A percentile compares a stretch with the other conserved stretches of the same genome.
These are phyloP conservation scores for Basidiobolus meristosporus DNA, from an alignment of 371 early-diverging fungal species.

Conservation along the genomic window DNA sequence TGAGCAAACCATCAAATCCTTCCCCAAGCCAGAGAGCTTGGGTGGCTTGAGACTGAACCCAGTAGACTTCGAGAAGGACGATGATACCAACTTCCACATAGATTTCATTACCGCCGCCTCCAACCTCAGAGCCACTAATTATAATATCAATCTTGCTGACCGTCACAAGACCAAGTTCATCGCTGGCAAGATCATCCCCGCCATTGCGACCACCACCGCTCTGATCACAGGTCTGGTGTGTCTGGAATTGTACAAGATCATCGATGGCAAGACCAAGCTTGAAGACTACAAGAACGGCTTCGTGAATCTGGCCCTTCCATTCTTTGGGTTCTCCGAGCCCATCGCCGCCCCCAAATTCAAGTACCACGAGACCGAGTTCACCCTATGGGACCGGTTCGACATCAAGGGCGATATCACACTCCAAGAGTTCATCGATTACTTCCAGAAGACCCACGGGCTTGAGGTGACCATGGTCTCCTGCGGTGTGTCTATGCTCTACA, in stretches of 20 bases:
- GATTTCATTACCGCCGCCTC: slow-evolving; percentile 97
- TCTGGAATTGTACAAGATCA: slow-evolving; percentile 91
- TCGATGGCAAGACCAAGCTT: slow-evolving; percentile 57
- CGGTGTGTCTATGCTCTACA: slow-evolving; percentile 86
- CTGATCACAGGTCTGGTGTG: slow-evolving; percentile 97
- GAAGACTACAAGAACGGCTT: slow-evolving; percentile 99
- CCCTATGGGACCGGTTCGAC: slow-evolving; percentile 95
- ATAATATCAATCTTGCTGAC: slow-evolving; percentile 84
- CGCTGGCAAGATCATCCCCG: slow-evolving; percentile 99
- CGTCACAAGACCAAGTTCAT: slow-evolving; percentile 96
- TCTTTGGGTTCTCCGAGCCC: slow-evolving; percentile 98
- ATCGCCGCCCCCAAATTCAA: slow-evolving; percentile 70
- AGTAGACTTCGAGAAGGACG: slow-evolving; percentile 98
- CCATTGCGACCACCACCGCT: slow-evolving; percentile 99
- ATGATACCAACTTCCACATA: slow-evolving; percentile 98
- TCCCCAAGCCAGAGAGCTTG: slow-evolving; percentile 54
- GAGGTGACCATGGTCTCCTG: slow-evolving; percentile 91
- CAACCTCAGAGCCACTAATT: slow-evolving; percentile 95
- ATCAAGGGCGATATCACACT: slow-evolving; percentile 74
- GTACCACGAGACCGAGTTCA: slow-evolving; percentile 76
- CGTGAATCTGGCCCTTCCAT: slow-evolving; percentile 96
- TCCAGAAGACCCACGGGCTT: slow-evolving; percentile 65
- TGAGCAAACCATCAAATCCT: slow-evolving; percentile 33
- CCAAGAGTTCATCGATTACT: slow-evolving; percentile 72
- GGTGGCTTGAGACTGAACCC: slow-evolving; percentile 65